These are phyloP conservation scores for Gracilariopsis chorda DNA, from an alignment of 23 red algal species.

Conservation along the genomic window DNA sequence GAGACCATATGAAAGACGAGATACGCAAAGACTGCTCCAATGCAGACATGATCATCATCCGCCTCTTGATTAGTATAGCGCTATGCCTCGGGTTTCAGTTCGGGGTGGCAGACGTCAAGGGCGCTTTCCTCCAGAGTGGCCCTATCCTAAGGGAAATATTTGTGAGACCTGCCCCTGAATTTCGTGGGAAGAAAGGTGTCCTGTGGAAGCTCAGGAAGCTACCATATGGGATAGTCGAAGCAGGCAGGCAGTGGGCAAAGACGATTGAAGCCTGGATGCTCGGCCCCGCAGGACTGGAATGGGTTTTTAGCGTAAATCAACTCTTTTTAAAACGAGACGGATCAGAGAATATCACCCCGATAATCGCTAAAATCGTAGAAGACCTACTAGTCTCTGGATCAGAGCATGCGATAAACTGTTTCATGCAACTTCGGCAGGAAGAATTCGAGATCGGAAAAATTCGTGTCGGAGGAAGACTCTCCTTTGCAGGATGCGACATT, in stretches of 20 bases:
- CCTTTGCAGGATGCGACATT: constrained; percentile 26
- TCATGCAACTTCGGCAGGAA: background rate
- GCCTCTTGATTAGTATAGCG: background rate
- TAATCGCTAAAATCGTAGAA: constrained; percentile 27
- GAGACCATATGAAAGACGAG: background rate
- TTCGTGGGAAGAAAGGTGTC: background rate
- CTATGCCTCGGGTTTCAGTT: background rate
- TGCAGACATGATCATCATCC: background rate
- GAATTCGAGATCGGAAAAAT: constrained; percentile 6
- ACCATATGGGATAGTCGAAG: background rate
- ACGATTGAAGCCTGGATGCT: constrained; percentile 29
- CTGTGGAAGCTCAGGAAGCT: background rate
- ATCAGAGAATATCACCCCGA: background rate
- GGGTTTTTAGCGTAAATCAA: constrained; percentile 18
- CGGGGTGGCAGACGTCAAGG: constrained; percentile 11
- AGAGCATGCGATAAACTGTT: background rate
- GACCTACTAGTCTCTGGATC: constrained; percentile 6
- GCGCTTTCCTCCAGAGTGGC: constrained; percentile 28
- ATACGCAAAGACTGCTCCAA: background rate
- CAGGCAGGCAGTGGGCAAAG: background rate
- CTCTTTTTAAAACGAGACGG: background rate
- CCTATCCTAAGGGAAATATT: background rate
- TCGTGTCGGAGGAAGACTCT: background rate
- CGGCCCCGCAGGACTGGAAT: background rate
- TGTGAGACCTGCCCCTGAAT: background rate